Conservation (phyloP, 106 monocot genomes). For the Dendrobium huoshanense region DNA sequence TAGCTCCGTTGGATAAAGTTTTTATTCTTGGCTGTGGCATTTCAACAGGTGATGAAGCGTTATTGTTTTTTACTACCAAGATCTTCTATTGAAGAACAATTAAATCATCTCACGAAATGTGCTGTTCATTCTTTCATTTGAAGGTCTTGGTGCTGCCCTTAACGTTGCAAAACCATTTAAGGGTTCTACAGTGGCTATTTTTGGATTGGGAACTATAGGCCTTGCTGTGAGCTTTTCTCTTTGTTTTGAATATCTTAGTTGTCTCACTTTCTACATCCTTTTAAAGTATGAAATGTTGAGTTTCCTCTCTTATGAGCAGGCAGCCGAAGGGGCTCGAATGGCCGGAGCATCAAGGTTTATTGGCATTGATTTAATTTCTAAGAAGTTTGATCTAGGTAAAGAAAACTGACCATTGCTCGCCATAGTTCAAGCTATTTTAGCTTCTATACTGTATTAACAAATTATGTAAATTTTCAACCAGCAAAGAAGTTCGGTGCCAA, state of each 20-base stretch:
- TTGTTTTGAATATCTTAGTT: not conserved
- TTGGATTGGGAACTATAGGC: conserved; percentile 38
- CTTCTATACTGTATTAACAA: not conserved
- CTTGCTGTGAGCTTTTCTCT: conserved; percentile 18
- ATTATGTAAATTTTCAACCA: not conserved
- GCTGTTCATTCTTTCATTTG: not conserved
- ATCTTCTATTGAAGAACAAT: not conserved
- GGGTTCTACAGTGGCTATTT: conserved; percentile 29
- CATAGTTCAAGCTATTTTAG: not conserved
- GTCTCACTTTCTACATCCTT: not conserved
- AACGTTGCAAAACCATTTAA: conserved; percentile 39
- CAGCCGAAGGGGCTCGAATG: conserved; percentile 39
- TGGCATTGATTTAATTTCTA: conserved; percentile 32
- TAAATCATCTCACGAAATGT: not conserved
- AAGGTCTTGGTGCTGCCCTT: conserved; percentile 31
- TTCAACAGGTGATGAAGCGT: conserved; percentile 23
- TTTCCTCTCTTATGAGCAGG: conserved; percentile 13
- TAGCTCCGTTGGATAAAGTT: conserved; percentile 34
- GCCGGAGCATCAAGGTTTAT: conserved; percentile 42
- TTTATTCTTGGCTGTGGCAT: conserved; percentile 39
- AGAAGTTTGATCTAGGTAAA: conserved; percentile 32
- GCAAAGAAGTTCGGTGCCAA: conserved; percentile 41
- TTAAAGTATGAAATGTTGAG: not conserved
- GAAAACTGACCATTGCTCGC: not conserved
- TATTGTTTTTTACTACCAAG: not conserved